Evolutionary conservation across 2,329 filamentous ascomycete species (phyloP).

Genomic region (Hymenoscyphus fraxineus): DNA sequence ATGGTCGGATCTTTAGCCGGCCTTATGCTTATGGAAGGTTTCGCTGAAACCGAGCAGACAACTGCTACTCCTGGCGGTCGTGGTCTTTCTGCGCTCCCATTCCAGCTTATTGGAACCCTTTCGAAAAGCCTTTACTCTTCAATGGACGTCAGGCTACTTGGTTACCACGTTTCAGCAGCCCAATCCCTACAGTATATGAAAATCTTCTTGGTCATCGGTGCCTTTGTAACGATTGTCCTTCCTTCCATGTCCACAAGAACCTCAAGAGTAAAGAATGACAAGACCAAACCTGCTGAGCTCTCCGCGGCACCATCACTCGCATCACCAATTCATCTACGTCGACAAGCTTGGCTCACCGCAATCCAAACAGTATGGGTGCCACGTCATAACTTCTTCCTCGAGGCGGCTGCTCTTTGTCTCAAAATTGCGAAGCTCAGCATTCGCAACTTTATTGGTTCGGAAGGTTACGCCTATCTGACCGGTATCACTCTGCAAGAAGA

Average conservation of each 20-base stretch:
- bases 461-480: conserved; percentile 73
- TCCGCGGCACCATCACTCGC: conserved; percentile 65
- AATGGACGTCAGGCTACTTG: conserved; percentile 47
- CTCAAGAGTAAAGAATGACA: conserved; percentile 48
- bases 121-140: conserved; percentile 42
- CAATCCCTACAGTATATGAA: conserved; percentile 51
- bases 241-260: conserved; percentile 47
- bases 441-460: conserved; percentile 71
- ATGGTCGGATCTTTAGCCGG: conserved; percentile 92
- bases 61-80: conserved; percentile 61
- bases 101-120: conserved; percentile 51
- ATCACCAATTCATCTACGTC: conserved; percentile 79
- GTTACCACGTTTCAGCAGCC: conserved; percentile 46
- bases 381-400: conserved; percentile 78
- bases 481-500: conserved; percentile 83
- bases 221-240: conserved; percentile 52
- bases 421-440: conserved; percentile 81
- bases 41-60: conserved; percentile 59
- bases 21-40: conserved; percentile 84
- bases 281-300: conserved; percentile 42
- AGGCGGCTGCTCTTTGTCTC: conserved; percentile 73
- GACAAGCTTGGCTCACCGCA: conserved; percentile 88
- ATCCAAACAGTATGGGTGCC: conserved; percentile 92
- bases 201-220: conserved; percentile 49
- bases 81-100: conserved; percentile 62